Evolutionary conservation across 768 basidiomycete genomes (phyloP), one percentile per base, ranked within the genome.

Genomic region (Lactarius tabidus): DNA sequence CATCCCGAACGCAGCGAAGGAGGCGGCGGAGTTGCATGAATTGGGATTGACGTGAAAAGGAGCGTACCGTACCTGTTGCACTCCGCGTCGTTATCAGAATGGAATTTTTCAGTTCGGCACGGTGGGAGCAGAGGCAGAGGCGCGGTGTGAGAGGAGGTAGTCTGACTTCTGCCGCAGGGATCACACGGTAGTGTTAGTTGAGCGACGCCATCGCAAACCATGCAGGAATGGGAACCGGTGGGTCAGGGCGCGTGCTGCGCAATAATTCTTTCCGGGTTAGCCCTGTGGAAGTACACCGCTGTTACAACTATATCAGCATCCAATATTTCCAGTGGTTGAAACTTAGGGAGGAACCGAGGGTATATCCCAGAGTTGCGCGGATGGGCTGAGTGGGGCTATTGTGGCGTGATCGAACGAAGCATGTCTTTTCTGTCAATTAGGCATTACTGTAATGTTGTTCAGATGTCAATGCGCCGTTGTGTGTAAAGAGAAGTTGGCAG

Each of bases 111-210:
- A 45, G 12, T 12, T 18, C 38, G 39, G 39, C 38, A 39, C 39
- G 33, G 2, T 17, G 29, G 6, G 15, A 28, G 20, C 12, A n/a
- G 39, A 17, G 33, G 33, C 33, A 4, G 33, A 33, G 31, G 53
- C 58, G 63, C 59, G 64, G 59, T 56, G 59, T 10, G 33, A 56
- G 35, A 36, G 53, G 59, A 39, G 41, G 52, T n/a, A 14, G 7
- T 8, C n/a, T n/a, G n/a, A n/a, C n/a, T n/a, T 39, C 9, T 20
- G 55, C 64, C 64, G 59, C 59, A 54, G 64, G 54, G 59, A 61
- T 48, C 45, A 48, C 45, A 48, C 45, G 45, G 23, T 39, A 6
- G 12, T n/a, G 26, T 31, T 33, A 59, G 41, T 36, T 31, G 23
- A 45, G 23, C 35, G 39, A 54, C 41, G 31, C n/a, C 53, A 14